A percentile compares a stretch with the other conserved stretches of the same genome.
These are phyloP conservation scores for Thinopyrum obtusiflorum DNA, from an alignment of 202 grass and related monocot species.

Conservation along the genomic window DNA sequence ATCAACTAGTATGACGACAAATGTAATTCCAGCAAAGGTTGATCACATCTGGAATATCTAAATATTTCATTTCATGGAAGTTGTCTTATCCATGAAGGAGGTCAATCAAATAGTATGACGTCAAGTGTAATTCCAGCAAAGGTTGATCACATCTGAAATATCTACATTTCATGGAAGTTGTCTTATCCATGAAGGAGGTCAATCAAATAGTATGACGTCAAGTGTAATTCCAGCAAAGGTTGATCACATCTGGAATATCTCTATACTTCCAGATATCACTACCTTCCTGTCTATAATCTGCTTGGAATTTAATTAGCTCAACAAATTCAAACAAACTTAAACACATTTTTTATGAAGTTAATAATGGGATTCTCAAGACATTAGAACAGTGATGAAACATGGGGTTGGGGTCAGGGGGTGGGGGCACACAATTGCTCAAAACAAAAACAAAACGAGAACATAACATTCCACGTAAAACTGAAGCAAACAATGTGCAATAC, in stretches of 20 bases:
- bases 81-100: neutral
- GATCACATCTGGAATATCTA: neutral
- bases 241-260: neutral
- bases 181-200: constrained; percentile 1
- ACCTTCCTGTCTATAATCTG: constrained; percentile 7
- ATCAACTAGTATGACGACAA: neutral
- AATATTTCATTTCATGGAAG: neutral
- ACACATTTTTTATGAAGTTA: neutral
- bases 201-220: neutral
- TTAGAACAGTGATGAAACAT: constrained; percentile 2
- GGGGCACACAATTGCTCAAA: neutral
- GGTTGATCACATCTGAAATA: neutral
- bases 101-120: neutral
- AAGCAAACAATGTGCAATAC: constrained; percentile 32
- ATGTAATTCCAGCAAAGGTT: neutral
- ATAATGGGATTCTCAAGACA: neutral
- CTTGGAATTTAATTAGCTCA: constrained; percentile 10
- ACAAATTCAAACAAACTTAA: constrained; percentile 3
- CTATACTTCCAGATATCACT: neutral
- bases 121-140: neutral
- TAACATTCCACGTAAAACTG: constrained; percentile 7
- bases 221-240: constrained; percentile 2
- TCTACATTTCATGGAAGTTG: neutral
- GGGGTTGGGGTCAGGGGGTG: neutral
- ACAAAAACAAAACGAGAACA: neutral